These are phyloP conservation scores for Rhynchospora tenuis DNA, from an alignment of 176 grass and related monocot genomes.

Conservation along the genomic window DNA sequence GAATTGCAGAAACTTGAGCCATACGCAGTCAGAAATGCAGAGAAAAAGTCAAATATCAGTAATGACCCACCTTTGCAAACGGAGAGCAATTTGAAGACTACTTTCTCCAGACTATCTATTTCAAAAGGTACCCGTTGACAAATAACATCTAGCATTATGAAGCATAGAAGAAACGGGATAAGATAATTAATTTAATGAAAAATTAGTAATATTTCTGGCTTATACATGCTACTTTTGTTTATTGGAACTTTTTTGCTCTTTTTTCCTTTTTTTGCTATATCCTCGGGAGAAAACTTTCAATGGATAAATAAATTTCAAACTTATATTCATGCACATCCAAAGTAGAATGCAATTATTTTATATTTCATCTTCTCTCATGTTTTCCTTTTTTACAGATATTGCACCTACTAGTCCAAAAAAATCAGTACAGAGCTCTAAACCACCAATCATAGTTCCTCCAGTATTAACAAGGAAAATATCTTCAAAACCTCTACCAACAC, in stretches of 20 bases:
- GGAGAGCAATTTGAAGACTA: slow-evolving; percentile 48
- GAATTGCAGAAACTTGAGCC: slow-evolving; percentile 54
- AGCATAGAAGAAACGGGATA: background rate
- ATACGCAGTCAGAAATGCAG: slow-evolving; percentile 36
- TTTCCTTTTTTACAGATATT: slow-evolving; percentile 38
- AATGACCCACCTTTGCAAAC: slow-evolving; percentile 27
- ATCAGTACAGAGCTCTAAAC: slow-evolving; percentile 20
- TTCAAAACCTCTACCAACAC: slow-evolving; percentile 22
- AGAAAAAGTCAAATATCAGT: slow-evolving; percentile 38
- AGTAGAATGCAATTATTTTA: slow-evolving; percentile 1
- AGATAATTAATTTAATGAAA: background rate
- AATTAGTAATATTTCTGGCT: background rate
- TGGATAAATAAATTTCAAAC: background rate
- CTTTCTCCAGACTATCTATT: slow-evolving; percentile 50
- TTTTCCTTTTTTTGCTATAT: background rate
- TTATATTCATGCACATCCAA: background rate
- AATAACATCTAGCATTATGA: background rate
- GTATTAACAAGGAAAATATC: slow-evolving; percentile 40
- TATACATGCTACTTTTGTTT: background rate
- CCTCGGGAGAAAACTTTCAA: background rate
- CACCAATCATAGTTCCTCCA: slow-evolving; percentile 27
- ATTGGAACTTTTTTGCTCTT: background rate
- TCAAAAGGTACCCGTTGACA: slow-evolving; percentile 36
- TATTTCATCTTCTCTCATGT: slow-evolving; percentile 6
- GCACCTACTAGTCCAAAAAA: slow-evolving; percentile 35